Conservation (phyloP, 2,329 filamentous ascomycete species). For the Hortaea werneckii region DNA sequence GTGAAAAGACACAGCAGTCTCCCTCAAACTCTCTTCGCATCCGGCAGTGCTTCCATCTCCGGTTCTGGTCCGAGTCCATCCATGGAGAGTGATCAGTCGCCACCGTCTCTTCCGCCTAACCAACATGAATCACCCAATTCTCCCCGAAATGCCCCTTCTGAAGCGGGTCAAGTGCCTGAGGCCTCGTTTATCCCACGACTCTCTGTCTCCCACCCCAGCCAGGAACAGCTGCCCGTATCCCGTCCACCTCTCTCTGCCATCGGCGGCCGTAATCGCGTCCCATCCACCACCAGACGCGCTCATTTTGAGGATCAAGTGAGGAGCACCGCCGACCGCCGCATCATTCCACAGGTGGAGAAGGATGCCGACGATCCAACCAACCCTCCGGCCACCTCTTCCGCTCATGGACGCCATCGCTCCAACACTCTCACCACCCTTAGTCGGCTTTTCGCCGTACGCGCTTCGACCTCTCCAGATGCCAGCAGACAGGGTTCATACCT, state of each 20-base stretch:
- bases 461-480: conserved; percentile 23
- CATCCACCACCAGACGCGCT: not conserved
- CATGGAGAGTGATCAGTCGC: conserved; percentile 1
- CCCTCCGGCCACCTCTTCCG: conserved; percentile 22
- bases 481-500: conserved; percentile 35
- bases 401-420: conserved; percentile 27
- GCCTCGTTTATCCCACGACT: too few relatives aligned
- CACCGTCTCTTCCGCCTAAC: not conserved
- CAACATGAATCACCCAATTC: too few relatives aligned
- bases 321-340: conserved; percentile 14
- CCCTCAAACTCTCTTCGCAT: conserved; percentile 11
- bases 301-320: conserved; percentile 12
- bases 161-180: too few relatives aligned
- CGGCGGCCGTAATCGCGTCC: not conserved
- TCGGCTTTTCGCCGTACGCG: conserved; percentile 34
- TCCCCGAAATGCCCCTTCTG: too few relatives aligned
- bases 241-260: conserved; percentile 6
- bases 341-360: conserved; percentile 36
- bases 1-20: conserved; percentile 12
- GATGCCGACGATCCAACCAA: conserved; percentile 39
- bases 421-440: conserved; percentile 35
- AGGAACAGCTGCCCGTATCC: conserved; percentile 4
- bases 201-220: not conserved
- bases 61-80: conserved; percentile 3
- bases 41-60: conserved; percentile 11